Conservation (phyloP, 1,284 basidiomycete species). For the Ganoderma sinense region DNA sequence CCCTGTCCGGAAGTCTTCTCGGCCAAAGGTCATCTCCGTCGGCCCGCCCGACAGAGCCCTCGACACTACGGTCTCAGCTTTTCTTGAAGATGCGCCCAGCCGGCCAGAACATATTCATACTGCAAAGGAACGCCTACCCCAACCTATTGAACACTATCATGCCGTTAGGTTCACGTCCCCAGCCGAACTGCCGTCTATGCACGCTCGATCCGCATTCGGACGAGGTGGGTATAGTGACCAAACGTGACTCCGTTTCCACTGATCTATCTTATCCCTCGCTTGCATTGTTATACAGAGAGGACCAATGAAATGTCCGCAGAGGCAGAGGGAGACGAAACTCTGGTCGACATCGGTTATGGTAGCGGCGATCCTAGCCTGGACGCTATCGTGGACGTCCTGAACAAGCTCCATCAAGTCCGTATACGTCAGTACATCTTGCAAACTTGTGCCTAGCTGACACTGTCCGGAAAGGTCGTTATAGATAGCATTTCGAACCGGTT, state of each 20-base stretch:
- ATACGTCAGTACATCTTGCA: neutral
- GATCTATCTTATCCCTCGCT: too few relatives aligned
- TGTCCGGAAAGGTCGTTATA: slow-evolving; percentile 47
- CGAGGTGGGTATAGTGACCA: neutral
- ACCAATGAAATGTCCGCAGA: neutral
- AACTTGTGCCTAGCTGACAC: neutral
- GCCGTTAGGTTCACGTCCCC: neutral
- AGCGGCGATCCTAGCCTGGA: slow-evolving; percentile 21
- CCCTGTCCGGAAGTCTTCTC: neutral
- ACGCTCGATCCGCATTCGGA: slow-evolving; percentile 1
- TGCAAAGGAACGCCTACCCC: neutral
- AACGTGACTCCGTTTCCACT: neutral
- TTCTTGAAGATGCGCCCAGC: neutral
- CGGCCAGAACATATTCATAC: neutral
- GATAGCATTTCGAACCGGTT: slow-evolving; percentile 51
- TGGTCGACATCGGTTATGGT: neutral
- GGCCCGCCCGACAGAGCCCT: too few relatives aligned
- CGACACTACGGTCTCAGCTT: too few relatives aligned
- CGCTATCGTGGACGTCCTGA: slow-evolving; percentile 34
- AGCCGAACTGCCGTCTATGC: neutral
- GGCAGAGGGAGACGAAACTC: slow-evolving; percentile 7
- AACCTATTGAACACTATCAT: neutral
- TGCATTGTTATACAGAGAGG: neutral
- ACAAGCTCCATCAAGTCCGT: slow-evolving; percentile 35
- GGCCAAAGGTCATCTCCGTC: neutral